Conservation (phyloP, 345 rosid species). For the Gossypium ekmanianum region DNA sequence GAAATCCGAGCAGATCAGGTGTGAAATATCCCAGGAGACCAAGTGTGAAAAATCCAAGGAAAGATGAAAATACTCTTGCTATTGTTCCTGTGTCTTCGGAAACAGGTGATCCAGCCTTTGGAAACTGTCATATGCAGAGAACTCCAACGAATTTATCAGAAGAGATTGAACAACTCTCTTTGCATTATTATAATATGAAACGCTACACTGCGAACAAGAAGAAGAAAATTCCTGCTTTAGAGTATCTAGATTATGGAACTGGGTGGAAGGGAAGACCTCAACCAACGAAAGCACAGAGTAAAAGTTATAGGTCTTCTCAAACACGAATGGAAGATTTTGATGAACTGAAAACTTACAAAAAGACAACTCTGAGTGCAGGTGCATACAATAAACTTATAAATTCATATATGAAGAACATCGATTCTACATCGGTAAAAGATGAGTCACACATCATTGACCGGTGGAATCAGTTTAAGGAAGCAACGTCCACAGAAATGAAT, state of each 20-base stretch:
- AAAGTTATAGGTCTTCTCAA: constrained; percentile 18
- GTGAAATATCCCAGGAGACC: not conserved
- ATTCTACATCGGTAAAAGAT: constrained; percentile 47
- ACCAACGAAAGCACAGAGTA: constrained; percentile 25
- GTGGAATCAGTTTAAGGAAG: constrained; percentile 64
- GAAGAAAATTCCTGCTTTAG: constrained; percentile 32
- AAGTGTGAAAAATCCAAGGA: constrained; percentile 9
- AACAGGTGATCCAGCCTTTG: constrained; percentile 29
- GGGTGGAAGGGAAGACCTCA: constrained; percentile 35
- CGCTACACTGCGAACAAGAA: constrained; percentile 1
- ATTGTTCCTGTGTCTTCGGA: constrained; percentile 50
- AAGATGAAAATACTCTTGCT: constrained; percentile 31
- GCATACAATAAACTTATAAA: constrained; percentile 67
- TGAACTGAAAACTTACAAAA: constrained; percentile 35
- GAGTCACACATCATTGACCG: constrained; percentile 53
- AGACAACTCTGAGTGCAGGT: constrained; percentile 58
- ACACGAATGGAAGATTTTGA: constrained; percentile 24
- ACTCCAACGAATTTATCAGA: constrained; percentile 22
- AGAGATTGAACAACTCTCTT: constrained; percentile 25
- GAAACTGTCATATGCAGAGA: constrained; percentile 33
- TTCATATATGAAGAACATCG: constrained; percentile 73
- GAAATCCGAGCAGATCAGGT: not conserved
- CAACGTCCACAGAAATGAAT: constrained; percentile 19
- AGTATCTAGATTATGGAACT: constrained; percentile 43
- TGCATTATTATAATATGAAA: constrained; percentile 29